These are phyloP conservation scores for Arthrobotrys conoides DNA, from an alignment of 2,329 filamentous ascomycete genomes.

Conservation along the genomic window DNA sequence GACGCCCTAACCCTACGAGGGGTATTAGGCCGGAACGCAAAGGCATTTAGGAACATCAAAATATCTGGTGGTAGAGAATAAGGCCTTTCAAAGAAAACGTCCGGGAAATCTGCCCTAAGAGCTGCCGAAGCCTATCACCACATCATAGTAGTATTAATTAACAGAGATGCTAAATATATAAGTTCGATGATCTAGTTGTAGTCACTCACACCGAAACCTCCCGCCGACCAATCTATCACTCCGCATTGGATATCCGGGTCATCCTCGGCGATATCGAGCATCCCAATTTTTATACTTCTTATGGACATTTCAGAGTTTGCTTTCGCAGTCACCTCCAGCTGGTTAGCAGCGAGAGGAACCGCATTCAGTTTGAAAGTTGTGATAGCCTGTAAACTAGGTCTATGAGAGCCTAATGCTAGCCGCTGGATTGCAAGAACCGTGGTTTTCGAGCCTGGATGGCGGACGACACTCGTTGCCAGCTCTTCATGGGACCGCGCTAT, in stretches of 20 bases:
- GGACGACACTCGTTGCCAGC: constrained; percentile 40
- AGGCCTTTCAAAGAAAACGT: constrained; percentile 38
- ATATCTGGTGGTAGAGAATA: constrained; percentile 55
- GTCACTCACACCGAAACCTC: constrained; percentile 20
- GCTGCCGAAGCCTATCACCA: background rate
- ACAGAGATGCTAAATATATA: background rate
- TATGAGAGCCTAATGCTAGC: constrained; percentile 29
- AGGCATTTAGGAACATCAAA: constrained; percentile 28
- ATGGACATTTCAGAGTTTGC: constrained; percentile 33
- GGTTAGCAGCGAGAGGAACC: constrained; percentile 33
- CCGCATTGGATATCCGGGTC: constrained; percentile 53
- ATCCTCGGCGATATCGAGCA: constrained; percentile 52
- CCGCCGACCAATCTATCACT: constrained; percentile 37
- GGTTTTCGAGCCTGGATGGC: constrained; percentile 21
- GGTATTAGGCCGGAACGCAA: constrained; percentile 10
- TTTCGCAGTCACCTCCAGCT: constrained; percentile 30
- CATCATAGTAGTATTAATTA: background rate
- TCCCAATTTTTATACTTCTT: constrained; percentile 47
- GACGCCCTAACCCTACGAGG: constrained; percentile 23
- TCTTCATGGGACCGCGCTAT: constrained; percentile 30
- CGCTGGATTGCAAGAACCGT: constrained; percentile 43
- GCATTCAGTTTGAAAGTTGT: constrained; percentile 36
- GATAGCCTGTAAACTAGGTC: background rate
- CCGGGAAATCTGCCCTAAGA: background rate
- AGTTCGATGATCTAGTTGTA: background rate